Conservation (phyloP, 2,329 filamentous ascomycete genomes). For the Dactylonectria macrodidyma region DNA sequence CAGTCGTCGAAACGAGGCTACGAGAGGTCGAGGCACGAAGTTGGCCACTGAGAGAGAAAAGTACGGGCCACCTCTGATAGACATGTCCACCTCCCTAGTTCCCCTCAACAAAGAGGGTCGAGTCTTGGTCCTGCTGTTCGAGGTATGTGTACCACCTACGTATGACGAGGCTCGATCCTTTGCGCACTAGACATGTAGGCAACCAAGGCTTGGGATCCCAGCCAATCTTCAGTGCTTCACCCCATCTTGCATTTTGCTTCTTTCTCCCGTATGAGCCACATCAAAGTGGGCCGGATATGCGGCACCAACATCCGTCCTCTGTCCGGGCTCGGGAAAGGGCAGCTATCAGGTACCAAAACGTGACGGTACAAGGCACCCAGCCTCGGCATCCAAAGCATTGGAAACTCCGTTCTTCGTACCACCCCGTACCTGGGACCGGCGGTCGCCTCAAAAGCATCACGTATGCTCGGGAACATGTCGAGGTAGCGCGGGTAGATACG, state of each 20-base stretch:
- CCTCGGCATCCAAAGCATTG: background rate
- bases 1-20: background rate
- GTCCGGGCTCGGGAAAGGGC: background rate
- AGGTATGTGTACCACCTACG: background rate
- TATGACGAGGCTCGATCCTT: background rate
- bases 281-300: background rate
- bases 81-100: background rate
- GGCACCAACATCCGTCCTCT: conserved; percentile 1
- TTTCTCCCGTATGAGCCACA: conserved; percentile 1
- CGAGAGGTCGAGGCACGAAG: background rate
- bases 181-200: background rate
- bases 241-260: conserved; percentile 8
- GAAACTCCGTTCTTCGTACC: background rate
- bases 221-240: background rate
- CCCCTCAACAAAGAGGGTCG: background rate
- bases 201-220: background rate
- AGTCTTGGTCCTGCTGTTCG: background rate
- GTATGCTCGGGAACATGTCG: background rate
- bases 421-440: background rate
- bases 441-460: background rate
- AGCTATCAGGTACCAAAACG: background rate
- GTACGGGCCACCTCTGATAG: background rate
- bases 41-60: background rate
- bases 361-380: background rate
- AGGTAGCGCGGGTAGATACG: too few species aligned